phyloP scores from a whole-genome alignment of 352 stramenopile species.

The Globisporangium carolinianum region DNA sequence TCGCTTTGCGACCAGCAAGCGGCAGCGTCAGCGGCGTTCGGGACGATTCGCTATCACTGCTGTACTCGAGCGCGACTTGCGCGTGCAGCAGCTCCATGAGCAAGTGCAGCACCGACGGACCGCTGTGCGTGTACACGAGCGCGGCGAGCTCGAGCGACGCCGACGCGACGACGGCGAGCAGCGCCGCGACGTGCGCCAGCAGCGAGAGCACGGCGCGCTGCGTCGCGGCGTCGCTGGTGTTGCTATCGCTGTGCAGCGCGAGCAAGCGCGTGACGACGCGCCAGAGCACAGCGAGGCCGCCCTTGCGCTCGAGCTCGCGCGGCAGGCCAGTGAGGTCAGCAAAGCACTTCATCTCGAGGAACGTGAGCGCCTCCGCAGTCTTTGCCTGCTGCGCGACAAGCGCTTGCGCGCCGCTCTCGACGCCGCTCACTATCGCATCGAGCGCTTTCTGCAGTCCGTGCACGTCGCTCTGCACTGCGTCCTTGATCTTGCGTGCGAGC shows the following conservation, averaged over 20 bases:
- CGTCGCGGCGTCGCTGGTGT: background rate
- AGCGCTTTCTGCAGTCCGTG: conserved; percentile 78
- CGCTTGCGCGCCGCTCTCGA: conserved; percentile 10
- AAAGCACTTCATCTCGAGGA: conserved; percentile 72
- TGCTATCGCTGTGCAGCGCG: conserved; percentile 12
- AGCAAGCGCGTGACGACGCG: conserved; percentile 28
- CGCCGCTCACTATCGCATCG: conserved; percentile 33
- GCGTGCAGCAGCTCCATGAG: conserved; percentile 38
- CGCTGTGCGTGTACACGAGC: conserved; percentile 20
- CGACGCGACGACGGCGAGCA: conserved; percentile 54
- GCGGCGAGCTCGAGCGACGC: conserved; percentile 43
- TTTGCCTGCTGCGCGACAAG: conserved; percentile 30
- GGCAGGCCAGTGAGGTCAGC: conserved; percentile 45
- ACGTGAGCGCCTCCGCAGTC: conserved; percentile 57
- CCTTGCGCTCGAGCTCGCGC: conserved; percentile 45
- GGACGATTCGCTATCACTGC: conserved; percentile 3
- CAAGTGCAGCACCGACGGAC: conserved; percentile 9
- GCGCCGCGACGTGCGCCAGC: conserved; percentile 35
- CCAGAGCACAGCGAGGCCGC: conserved; percentile 54
- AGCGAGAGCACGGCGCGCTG: conserved; percentile 20
- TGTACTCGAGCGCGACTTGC: conserved; percentile 53
- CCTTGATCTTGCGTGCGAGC: conserved; percentile 71
- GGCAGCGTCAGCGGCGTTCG: conserved; percentile 14
- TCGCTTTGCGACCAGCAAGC: conserved; percentile 39
- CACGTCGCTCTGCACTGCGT: conserved; percentile 59